Evolutionary conservation across 176 grass and related monocot genomes (phyloP).

Genomic region (Raddia distichophylla): DNA sequence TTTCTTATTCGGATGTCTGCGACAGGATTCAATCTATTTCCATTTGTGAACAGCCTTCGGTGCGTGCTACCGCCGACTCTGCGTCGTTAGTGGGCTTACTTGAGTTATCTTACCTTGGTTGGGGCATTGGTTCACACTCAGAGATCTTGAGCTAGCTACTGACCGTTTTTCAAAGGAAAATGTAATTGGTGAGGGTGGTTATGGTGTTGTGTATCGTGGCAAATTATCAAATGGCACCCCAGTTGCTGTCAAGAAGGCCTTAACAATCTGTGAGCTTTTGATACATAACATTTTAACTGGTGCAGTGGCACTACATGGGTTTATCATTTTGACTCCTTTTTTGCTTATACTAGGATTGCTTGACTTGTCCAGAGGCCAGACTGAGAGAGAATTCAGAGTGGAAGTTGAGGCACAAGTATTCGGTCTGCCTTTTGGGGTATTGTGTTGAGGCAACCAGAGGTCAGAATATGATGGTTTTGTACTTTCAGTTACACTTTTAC

Average conservation of each 20-base stretch:
- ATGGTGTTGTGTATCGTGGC: constrained; percentile 88
- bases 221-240: constrained; percentile 79
- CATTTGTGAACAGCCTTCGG: no score
- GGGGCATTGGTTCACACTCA: no score
- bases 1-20: no score
- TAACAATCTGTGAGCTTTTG: constrained; percentile 83
- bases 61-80: no score
- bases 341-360: constrained; percentile 22
- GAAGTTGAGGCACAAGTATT: constrained; percentile 96
- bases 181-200: no score
- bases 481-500: constrained; percentile 14
- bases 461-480: constrained; percentile 27
- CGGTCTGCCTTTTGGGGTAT: constrained; percentile 87
- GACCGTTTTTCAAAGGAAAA: no score
- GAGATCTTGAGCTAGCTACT: no score
- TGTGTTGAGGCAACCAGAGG: constrained; percentile 98
- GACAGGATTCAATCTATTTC: no score
- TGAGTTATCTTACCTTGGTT: no score
- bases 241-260: constrained; percentile 88
- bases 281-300: neutral
- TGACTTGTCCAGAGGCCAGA: constrained; percentile 61
- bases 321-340: constrained; percentile 3
- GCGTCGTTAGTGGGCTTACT: no score
- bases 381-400: no score
- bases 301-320: constrained; percentile 18